Evolutionary conservation across 345 rosid species (phyloP), one percentile per base, ranked within the genome.

Genomic region (Eucalyptus grandis): DNA sequence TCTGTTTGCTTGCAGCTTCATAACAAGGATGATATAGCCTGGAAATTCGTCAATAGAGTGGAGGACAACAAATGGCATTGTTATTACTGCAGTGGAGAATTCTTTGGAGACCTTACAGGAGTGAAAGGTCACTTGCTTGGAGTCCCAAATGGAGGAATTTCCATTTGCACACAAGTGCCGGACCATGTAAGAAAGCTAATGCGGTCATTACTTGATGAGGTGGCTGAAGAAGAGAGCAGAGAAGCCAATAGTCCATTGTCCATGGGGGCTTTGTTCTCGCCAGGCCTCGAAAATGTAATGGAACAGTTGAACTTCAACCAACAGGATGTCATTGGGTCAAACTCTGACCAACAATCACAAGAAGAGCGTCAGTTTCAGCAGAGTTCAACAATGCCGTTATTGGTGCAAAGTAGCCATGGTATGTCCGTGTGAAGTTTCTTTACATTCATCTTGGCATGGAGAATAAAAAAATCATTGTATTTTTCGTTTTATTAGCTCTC

Each of bases 51-150:
- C 15, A 1, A 13, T 1, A 12, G 31, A 27, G 3, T 12, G 69
- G 69, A 0, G 15, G 69, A 60, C 2, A 12, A 0, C 69, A 12
- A 6, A 12, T 60, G 69, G 69, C 9, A 8, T 13, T 60, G 69
- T 60, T 3, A 3, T 60, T 0, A 27, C 31, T 27, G 69, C 1
- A 6, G 8, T 0, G 31, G 0, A 27, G 69, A 60, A 60, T 60
- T 6, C 69, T 60, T 0, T 60, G 4, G 8, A 6, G 31, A 60
- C 67, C n/a, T 12, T 12, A 27, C 31, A 27, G 67, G 8, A 4
- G 16, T 27, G 31, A 60, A 3, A 60, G 67, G 31, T 60, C 67
- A 60, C 15, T 60, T 60, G 31, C 67, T 27, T 12, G 2, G 2
- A 6, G 16, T 12, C 31, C n/a, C 16, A 6, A 60, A 1, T 12